Evolutionary conservation across 2,329 filamentous ascomycete genomes (phyloP), one percentile per base, ranked within the genome.

Genomic region (Aspergillus proliferans): DNA sequence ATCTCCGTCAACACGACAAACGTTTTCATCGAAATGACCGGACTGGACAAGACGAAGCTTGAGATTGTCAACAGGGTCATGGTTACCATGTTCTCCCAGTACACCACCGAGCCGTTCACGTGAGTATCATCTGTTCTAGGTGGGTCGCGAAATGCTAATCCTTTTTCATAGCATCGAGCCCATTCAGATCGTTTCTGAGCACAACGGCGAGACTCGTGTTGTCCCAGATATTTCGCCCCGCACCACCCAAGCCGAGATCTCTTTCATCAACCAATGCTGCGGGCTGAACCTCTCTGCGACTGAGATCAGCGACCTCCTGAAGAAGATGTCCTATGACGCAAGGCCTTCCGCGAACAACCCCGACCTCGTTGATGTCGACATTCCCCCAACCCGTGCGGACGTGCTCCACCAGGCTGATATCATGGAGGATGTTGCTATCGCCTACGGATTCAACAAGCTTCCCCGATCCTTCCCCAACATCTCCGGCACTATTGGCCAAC

Each of bases 381-480:
- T 97, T 21, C 93, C 93, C 7, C 83, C 91, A 28, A 97, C 91
- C 43, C 83, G 93, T 54, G 92, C 93, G 43, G 93, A 98, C 69
- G 86, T 98, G 39, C 83, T 98, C 28, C 93, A 98, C 71, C 87
- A 96, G 66, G 94, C 90, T 61, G 93, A 98, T 67, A 88, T 98
- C 58, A 98, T 98, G 92, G 93, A 98, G 74, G 94, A 98, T 66
- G 85, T 94, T 18, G 93, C 90, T 38, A 93, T 98, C 56, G 90
- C 89, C 47, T 96, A 97, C 69, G 93, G 94, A 57, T 98, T 95
- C 81, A 98, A 98, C 78, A 89, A 87, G 55, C 84, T 98, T 15
- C 91, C 92, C 1, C 85, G 90, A 46, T 84, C 86, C 44, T 89
- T 92, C 63, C 90, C 91, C 7, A 90, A 85, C 70, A 91, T 90